These are phyloP conservation scores for Boletus vinaceobasis DNA, from an alignment of 768 basidiomycete genomes.

Conservation along the genomic window DNA sequence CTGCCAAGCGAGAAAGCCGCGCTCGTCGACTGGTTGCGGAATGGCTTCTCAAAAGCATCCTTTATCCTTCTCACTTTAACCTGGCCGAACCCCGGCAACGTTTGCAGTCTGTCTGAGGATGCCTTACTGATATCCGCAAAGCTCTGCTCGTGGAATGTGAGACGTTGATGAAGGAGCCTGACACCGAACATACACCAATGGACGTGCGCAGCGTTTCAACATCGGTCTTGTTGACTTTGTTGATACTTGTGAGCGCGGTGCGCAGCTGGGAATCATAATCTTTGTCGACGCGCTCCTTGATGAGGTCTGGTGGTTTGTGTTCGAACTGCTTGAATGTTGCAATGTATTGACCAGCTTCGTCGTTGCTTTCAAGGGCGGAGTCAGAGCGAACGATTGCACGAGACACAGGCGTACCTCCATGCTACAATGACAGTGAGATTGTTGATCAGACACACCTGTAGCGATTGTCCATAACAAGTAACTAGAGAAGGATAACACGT, in stretches of 20 bases:
- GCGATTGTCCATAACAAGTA: slow-evolving; percentile 1
- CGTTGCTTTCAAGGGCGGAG: slow-evolving; percentile 47
- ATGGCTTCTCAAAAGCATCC: slow-evolving; percentile 88
- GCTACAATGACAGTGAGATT: slow-evolving; percentile 89
- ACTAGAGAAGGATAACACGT: slow-evolving; percentile 4
- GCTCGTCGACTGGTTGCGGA: slow-evolving; percentile 65
- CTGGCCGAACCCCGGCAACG: slow-evolving; percentile 89
- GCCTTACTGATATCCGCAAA: slow-evolving; percentile 79
- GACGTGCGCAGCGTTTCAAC: slow-evolving; percentile 87
- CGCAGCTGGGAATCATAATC: slow-evolving; percentile 81
- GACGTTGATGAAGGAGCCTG: background rate
- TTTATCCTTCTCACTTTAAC: slow-evolving; percentile 89
- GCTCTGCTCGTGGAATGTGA: slow-evolving; percentile 50
- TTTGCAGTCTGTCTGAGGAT: slow-evolving; percentile 68
- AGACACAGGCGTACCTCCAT: slow-evolving; percentile 64
- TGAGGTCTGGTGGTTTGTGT: slow-evolving; percentile 86
- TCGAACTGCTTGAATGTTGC: slow-evolving; percentile 91
- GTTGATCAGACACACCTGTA: slow-evolving; percentile 82
- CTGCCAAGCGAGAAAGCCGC: slow-evolving; percentile 34
- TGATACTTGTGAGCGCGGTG: slow-evolving; percentile 80
- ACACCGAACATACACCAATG: slow-evolving; percentile 68
- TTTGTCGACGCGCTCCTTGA: slow-evolving; percentile 92
- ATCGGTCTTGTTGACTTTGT: slow-evolving; percentile 96
- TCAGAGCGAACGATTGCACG: background rate
- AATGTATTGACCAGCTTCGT: slow-evolving; percentile 92